A percentile compares a stretch with the other conserved stretches of the same genome.
These are phyloP conservation scores for Passiflora organensis DNA, from an alignment of 345 rosid species.

Conservation along the genomic window DNA sequence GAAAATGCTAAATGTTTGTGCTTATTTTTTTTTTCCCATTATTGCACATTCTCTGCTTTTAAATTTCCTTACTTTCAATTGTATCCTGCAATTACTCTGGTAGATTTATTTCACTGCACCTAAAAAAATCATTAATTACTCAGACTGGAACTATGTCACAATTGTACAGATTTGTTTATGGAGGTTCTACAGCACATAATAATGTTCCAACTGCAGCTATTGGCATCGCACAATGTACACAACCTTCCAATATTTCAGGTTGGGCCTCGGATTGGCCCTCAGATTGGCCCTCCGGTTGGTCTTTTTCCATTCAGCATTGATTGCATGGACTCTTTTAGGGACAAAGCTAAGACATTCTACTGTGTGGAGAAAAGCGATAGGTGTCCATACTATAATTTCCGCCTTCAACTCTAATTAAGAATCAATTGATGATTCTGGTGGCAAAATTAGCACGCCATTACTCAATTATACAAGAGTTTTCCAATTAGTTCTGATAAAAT, in stretches of 20 bases:
- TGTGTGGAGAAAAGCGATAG: neutral
- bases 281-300: conserved; percentile 33
- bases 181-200: conserved; percentile 31
- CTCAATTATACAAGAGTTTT: too few species aligned
- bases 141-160: neutral
- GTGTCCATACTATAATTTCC: too few species aligned
- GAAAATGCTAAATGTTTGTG: too few species aligned
- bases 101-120: too few species aligned
- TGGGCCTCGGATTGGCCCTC: conserved; percentile 20
- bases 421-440: too few species aligned
- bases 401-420: too few species aligned
- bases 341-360: neutral
- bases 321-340: neutral
- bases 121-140: too few species aligned
- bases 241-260: neutral
- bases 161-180: conserved; percentile 45
- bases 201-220: conserved; percentile 27
- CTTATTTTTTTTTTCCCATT: too few species aligned
- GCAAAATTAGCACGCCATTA: too few species aligned
- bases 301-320: neutral
- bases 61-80: too few species aligned
- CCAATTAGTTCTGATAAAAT: neutral
- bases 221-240: conserved; percentile 5
- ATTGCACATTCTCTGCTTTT: too few species aligned
- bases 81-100: too few species aligned